These are phyloP conservation scores for Verbascum thapsus DNA, from an alignment of 257 asterid genomes.

Conservation along the genomic window DNA sequence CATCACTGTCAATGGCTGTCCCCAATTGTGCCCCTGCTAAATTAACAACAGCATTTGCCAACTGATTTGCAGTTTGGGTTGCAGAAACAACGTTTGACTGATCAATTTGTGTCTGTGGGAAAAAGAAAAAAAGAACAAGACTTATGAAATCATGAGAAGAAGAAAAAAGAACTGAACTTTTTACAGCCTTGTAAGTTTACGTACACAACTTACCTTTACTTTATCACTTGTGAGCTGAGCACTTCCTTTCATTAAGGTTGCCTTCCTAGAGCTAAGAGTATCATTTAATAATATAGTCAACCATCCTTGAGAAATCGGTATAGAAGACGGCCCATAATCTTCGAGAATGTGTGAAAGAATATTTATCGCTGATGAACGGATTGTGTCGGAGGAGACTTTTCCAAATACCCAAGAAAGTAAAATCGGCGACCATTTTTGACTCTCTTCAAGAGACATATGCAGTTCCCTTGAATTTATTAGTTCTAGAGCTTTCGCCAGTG, in stretches of 20 bases:
- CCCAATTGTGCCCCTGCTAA: conserved; percentile 86
- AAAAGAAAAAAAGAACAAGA: conserved; percentile 30
- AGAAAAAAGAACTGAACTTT: conserved; percentile 8
- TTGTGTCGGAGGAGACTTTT: conserved; percentile 58
- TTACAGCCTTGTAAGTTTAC: conserved; percentile 9
- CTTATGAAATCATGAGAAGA: conserved; percentile 24
- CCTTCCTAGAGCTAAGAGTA: conserved; percentile 65
- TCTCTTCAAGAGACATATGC: conserved; percentile 92
- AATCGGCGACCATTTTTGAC: conserved; percentile 91
- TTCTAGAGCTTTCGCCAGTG: conserved; percentile 89
- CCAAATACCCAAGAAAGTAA: conserved; percentile 88
- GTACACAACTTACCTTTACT: conserved; percentile 67
- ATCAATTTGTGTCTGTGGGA: conserved; percentile 92
- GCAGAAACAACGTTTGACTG: conserved; percentile 81
- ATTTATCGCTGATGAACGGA: conserved; percentile 79
- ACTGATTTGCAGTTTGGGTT: conserved; percentile 75
- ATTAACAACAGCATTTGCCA: conserved; percentile 86
- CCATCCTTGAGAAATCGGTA: conserved; percentile 98
- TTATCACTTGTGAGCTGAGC: conserved; percentile 63
- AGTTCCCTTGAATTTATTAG: conserved; percentile 64
- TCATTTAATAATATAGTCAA: conserved; percentile 73
- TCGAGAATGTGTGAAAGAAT: conserved; percentile 89
- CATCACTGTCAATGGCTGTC: conserved; percentile 60
- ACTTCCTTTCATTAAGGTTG: conserved; percentile 56
- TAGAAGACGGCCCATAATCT: conserved; percentile 92